Conservation (phyloP, 164 flowering plant species). For the Tetrastigma voinierianum region DNA sequence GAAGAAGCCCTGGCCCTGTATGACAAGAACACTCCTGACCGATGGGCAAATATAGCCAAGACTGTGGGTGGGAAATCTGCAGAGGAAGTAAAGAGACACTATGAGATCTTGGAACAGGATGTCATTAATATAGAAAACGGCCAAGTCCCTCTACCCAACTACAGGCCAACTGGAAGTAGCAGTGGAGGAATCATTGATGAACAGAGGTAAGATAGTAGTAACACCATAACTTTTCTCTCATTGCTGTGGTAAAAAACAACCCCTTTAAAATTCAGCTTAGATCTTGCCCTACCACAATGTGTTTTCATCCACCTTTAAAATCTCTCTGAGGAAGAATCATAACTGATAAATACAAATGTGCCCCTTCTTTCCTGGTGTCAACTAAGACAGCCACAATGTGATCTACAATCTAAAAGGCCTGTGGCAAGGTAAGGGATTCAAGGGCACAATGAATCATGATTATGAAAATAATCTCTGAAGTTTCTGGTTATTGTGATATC, state of each 20-base stretch:
- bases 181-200: conserved; percentile 19
- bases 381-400: too few species aligned
- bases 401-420: too few species aligned
- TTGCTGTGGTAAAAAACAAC: neutral
- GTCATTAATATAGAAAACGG: conserved; percentile 45
- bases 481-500: too few species aligned
- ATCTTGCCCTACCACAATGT: too few species aligned
- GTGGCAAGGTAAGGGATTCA: too few species aligned
- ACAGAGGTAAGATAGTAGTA: conserved; percentile 24
- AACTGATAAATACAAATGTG: too few species aligned
- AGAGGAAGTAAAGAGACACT: conserved; percentile 60
- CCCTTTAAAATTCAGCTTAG: neutral
- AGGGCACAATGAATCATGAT: too few species aligned
- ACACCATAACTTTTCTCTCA: neutral
- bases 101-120: conserved; percentile 47
- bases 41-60: conserved; percentile 53
- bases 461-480: too few species aligned
- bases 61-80: conserved; percentile 50
- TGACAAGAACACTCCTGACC: conserved; percentile 61
- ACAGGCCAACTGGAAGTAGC: conserved; percentile 27
- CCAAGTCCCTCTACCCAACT: conserved; percentile 41
- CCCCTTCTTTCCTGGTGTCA: too few species aligned
- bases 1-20: conserved; percentile 52
- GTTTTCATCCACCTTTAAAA: too few species aligned
- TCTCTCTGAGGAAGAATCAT: too few species aligned